Conservation (phyloP, 805 yeast species). For the Nadsonia fulvescens region DNA sequence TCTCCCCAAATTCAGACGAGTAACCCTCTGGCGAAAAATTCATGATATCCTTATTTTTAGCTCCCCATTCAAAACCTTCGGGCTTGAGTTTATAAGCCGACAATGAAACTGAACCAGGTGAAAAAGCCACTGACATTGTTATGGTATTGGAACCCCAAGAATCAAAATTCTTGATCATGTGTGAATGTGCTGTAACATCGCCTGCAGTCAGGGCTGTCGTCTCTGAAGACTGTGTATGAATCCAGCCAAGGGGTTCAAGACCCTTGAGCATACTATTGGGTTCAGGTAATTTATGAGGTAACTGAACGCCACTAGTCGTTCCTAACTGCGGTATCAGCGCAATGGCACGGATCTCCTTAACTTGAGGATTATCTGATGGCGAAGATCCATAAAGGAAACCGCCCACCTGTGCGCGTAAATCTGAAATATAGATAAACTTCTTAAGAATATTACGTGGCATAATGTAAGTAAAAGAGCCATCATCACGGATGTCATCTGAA, state of each 20-base stretch:
- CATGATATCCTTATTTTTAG: constrained; percentile 33
- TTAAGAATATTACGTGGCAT: constrained; percentile 68
- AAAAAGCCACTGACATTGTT: constrained; percentile 48
- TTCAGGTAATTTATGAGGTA: constrained; percentile 31
- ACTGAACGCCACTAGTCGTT: constrained; percentile 40
- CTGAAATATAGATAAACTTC: constrained; percentile 65
- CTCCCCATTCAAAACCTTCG: constrained; percentile 71
- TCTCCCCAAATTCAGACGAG: constrained; percentile 36
- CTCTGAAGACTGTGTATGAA: constrained; percentile 74
- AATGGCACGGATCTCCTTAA: constrained; percentile 61
- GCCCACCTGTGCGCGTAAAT: constrained; percentile 64
- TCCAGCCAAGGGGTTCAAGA: constrained; percentile 76
- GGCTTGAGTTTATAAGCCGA: constrained; percentile 42
- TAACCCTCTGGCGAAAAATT: constrained; percentile 51
- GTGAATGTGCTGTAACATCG: constrained; percentile 49
- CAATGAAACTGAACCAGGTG: constrained; percentile 72
- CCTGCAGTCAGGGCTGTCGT: constrained; percentile 41
- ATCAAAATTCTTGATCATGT: constrained; percentile 16
- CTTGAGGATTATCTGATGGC: constrained; percentile 48
- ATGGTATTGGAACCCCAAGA: constrained; percentile 29
- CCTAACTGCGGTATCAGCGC: constrained; percentile 85
- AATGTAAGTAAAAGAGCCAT: constrained; percentile 47
- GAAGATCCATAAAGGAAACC: constrained; percentile 69
- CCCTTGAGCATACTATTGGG: constrained; percentile 26
- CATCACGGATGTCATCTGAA: constrained; percentile 37